A percentile compares a stretch with the other conserved stretches of the same genome.
These are phyloP conservation scores for Staphylotrichum tortipilum DNA, from an alignment of 495 filamentous ascomycete species.

Conservation along the genomic window DNA sequence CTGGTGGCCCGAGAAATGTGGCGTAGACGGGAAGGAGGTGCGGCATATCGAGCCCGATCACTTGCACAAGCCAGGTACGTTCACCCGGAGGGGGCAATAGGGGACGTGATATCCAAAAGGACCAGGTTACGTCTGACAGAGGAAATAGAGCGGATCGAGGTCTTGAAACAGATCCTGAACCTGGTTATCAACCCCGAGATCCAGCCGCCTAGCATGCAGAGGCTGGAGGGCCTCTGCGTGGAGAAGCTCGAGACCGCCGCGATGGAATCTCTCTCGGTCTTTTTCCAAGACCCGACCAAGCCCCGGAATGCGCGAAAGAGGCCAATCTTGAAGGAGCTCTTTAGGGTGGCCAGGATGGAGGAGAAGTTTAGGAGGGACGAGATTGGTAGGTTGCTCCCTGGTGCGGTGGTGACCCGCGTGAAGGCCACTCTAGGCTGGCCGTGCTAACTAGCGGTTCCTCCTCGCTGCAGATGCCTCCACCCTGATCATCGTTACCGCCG, in stretches of 20 bases:
- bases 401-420: too few relatives aligned
- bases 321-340: conserved; percentile 53
- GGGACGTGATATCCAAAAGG: too few relatives aligned
- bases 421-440: too few relatives aligned
- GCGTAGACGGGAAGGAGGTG: conserved; percentile 29
- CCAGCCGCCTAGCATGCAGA: conserved; percentile 31
- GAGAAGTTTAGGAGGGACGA: conserved; percentile 52
- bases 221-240: conserved; percentile 31
- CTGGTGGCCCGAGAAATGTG: conserved; percentile 71
- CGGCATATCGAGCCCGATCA: conserved; percentile 84
- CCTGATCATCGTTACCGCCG: conserved; percentile 32
- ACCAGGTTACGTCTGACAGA: not conserved
- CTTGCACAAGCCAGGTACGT: conserved; percentile 59
- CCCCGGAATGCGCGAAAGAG: conserved; percentile 36
- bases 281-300: conserved; percentile 36
- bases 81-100: too few relatives aligned
- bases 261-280: conserved; percentile 36
- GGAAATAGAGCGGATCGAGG: conserved; percentile 47
- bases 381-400: conserved; percentile 45
- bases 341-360: conserved; percentile 55
- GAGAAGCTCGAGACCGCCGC: conserved; percentile 39
- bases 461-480: conserved; percentile 31
- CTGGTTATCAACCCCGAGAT: conserved; percentile 40
- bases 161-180: conserved; percentile 57
- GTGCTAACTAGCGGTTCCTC: too few relatives aligned